Percentiles rank a stretch among this genome's conserved stretches.
Evolutionary conservation across 1,284 basidiomycete genomes (phyloP).

Genomic region (Phellinidium pouzarii): DNA sequence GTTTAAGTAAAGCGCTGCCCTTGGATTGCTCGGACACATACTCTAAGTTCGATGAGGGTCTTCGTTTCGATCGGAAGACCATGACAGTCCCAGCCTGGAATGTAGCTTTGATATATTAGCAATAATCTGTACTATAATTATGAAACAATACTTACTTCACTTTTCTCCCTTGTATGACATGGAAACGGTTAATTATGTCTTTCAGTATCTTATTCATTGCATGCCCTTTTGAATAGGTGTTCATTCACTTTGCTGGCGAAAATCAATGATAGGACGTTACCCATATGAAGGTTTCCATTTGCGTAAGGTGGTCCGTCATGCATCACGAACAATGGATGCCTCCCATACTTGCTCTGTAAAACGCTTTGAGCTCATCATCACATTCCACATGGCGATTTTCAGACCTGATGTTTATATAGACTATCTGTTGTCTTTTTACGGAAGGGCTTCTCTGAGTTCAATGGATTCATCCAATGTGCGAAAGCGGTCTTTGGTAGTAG

Average conservation of each 20-base stretch:
- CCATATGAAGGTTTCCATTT: conserved; percentile 94
- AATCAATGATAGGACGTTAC: conserved; percentile 36
- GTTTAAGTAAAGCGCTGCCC: neutral
- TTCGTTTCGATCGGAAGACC: conserved; percentile 97
- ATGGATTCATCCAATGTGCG: conserved; percentile 68
- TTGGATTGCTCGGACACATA: conserved; percentile 28
- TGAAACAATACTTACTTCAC: conserved; percentile 62
- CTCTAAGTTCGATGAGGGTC: conserved; percentile 72
- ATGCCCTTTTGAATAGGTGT: conserved; percentile 56
- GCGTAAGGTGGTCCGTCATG: conserved; percentile 99
- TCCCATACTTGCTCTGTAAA: conserved; percentile 54
- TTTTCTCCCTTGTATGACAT: conserved; percentile 70
- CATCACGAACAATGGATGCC: conserved; percentile 71
- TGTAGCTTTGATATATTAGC: conserved; percentile 50
- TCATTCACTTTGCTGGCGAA: neutral
- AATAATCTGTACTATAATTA: neutral
- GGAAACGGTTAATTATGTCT: conserved; percentile 91
- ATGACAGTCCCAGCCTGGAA: conserved; percentile 98
- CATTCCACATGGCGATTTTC: conserved; percentile 21
- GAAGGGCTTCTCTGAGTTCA: conserved; percentile 56
- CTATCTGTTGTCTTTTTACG: conserved; percentile 63
- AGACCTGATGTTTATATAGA: conserved; percentile 86
- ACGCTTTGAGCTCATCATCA: conserved; percentile 6
- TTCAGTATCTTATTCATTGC: conserved; percentile 97
- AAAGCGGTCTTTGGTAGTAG: conserved; percentile 82